Evolutionary conservation across 2,329 filamentous ascomycete species (phyloP).

Genomic region (Alternaria postmessia): DNA sequence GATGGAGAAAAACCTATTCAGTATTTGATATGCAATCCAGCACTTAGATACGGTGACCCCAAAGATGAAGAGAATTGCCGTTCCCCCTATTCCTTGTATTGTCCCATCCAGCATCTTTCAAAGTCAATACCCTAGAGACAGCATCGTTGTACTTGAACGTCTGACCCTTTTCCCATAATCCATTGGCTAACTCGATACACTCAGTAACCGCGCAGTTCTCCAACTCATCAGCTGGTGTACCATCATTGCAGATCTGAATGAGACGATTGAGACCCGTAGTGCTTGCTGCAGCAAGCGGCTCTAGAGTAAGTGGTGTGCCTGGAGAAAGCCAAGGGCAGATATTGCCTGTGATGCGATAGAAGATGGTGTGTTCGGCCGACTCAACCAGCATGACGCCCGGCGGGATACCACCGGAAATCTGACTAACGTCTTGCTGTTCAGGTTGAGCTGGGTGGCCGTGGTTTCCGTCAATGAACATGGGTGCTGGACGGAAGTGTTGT

Average conservation of each 20-base stretch:
- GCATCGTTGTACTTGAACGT: slow-evolving; percentile 45
- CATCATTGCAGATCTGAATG: slow-evolving; percentile 40
- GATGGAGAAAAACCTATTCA: background rate
- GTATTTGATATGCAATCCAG: background rate
- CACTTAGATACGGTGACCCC: slow-evolving; percentile 35
- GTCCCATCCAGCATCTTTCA: slow-evolving; percentile 44
- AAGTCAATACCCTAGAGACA: slow-evolving; percentile 40
- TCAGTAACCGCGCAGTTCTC: slow-evolving; percentile 43
- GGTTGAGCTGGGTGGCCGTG: slow-evolving; percentile 29
- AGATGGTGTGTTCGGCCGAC: slow-evolving; percentile 34
- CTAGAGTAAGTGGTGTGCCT: slow-evolving; percentile 34
- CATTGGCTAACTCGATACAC: slow-evolving; percentile 46
- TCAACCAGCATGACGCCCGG: slow-evolving; percentile 40
- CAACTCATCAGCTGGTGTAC: slow-evolving; percentile 26
- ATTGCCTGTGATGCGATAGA: slow-evolving; percentile 39
- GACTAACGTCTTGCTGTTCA: slow-evolving; percentile 33
- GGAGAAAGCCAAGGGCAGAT: slow-evolving; percentile 43
- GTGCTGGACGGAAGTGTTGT: slow-evolving; percentile 31
- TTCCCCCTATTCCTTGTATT: slow-evolving; percentile 41
- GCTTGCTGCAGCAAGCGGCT: slow-evolving; percentile 33
- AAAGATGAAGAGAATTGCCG: slow-evolving; percentile 41
- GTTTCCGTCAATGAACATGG: slow-evolving; percentile 33
- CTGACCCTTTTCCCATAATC: slow-evolving; percentile 46
- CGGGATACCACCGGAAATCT: slow-evolving; percentile 38
- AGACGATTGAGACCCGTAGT: slow-evolving; percentile 40